Evolutionary conservation across 495 filamentous ascomycete species (phyloP).

Genomic region (Trichoderma erinaceum): DNA sequence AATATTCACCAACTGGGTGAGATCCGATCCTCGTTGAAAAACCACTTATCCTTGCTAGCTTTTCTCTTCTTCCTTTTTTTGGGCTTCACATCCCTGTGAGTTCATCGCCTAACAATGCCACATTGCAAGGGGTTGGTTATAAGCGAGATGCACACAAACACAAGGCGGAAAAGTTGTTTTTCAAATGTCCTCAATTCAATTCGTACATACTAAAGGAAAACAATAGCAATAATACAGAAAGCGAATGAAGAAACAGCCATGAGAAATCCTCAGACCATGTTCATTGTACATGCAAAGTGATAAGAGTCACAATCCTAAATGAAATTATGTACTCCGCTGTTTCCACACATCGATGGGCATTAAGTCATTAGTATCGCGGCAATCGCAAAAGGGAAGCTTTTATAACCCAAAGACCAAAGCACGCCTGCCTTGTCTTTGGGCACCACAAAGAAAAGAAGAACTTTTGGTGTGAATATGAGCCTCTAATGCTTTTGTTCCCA

Average conservation of each 20-base stretch:
- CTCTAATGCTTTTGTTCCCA: slow-evolving; percentile 9
- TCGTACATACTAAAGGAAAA: slow-evolving; percentile 1
- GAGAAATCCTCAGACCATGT: not conserved
- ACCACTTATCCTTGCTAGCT: not conserved
- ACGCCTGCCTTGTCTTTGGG: not conserved
- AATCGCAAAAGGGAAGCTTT: not conserved
- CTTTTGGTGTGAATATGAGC: not conserved
- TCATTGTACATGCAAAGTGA: not conserved
- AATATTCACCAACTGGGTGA: not conserved
- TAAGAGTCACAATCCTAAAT: not conserved
- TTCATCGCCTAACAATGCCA: not conserved
- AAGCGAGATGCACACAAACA: slow-evolving; percentile 4
- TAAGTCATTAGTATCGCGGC: slow-evolving; percentile 7
- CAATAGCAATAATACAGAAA: not conserved
- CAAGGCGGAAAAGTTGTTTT: not conserved
- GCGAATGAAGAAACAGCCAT: not conserved
- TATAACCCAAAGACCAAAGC: not conserved
- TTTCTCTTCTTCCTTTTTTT: not conserved
- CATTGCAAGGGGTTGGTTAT: not conserved
- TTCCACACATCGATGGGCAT: not conserved
- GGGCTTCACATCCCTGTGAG: not conserved
- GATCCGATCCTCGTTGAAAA: not conserved
- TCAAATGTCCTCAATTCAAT: not conserved
- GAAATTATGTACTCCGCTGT: not conserved
- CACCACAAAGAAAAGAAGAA: not conserved